These are phyloP conservation scores for Malus orientalis DNA, from an alignment of 306 rosid species.

Conservation along the genomic window DNA sequence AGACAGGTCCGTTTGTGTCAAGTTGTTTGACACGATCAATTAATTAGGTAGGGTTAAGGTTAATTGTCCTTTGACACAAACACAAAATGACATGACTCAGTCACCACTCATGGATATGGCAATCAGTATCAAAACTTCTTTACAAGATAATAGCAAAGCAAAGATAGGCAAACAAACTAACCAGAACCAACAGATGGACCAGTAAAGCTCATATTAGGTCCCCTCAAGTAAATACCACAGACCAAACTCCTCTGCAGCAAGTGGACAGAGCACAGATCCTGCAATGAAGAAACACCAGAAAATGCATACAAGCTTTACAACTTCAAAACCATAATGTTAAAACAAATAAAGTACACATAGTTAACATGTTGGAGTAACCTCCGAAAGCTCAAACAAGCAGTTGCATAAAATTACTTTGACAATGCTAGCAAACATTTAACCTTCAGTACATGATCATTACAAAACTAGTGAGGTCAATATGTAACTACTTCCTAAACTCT, in stretches of 20 bases:
- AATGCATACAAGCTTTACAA: background rate
- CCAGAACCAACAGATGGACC: slow-evolving; percentile 74
- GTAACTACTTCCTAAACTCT: background rate
- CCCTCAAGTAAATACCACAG: slow-evolving; percentile 19
- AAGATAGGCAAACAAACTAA: slow-evolving; percentile 31
- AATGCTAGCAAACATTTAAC: background rate
- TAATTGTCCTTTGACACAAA: background rate
- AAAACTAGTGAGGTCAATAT: background rate
- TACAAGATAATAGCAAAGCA: background rate
- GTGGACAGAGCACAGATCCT: slow-evolving; percentile 31
- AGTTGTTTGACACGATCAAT: no score
- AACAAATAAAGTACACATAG: background rate
- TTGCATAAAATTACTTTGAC: background rate
- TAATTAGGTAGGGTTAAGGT: background rate
- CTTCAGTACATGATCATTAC: background rate
- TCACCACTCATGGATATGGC: background rate
- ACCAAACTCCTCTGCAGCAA: slow-evolving; percentile 20
- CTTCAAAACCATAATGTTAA: background rate
- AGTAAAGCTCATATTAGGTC: slow-evolving; percentile 65
- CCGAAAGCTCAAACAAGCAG: background rate
- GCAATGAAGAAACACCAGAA: slow-evolving; percentile 24
- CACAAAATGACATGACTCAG: background rate
- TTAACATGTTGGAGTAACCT: background rate
- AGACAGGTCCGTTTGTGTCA: no score
- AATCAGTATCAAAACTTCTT: background rate